Percentiles rank a stretch among this genome's conserved stretches.
Conservation (phyloP, 139 green algal genomes). For the Gonium pectorale region DNA sequence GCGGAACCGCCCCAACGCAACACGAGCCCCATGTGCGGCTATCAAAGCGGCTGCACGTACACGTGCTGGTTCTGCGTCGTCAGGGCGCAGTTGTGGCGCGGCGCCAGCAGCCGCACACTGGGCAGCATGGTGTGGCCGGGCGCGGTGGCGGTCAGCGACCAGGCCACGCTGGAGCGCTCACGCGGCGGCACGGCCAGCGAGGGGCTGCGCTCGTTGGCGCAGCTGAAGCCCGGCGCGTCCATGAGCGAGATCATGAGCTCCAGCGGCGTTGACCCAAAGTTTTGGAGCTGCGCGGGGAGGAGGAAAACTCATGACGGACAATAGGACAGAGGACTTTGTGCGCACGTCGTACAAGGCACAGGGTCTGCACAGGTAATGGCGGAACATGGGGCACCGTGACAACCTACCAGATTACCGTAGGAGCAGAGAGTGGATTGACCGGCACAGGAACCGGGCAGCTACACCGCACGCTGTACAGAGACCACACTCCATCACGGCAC, state of each 20-base stretch:
- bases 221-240: constrained; percentile 55
- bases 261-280: constrained; percentile 34
- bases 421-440: too few relatives aligned
- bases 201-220: constrained; percentile 33
- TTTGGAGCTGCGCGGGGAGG: constrained; percentile 54
- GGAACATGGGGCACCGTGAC: too few relatives aligned
- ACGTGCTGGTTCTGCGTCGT: constrained; percentile 53
- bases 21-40: neutral
- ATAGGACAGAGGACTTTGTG: too few relatives aligned
- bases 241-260: constrained; percentile 58
- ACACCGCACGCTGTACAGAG: too few relatives aligned
- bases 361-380: too few relatives aligned
- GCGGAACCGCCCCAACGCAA: neutral
- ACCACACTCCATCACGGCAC: too few relatives aligned
- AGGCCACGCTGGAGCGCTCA: constrained; percentile 45
- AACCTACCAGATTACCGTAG: too few relatives aligned
- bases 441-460: too few relatives aligned
- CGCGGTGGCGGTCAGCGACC: constrained; percentile 56
- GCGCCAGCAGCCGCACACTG: constrained; percentile 46
- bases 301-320: too few relatives aligned
- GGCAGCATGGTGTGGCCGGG: constrained; percentile 60
- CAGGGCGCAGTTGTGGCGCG: constrained; percentile 39
- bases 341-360: too few relatives aligned
- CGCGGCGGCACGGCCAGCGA: constrained; percentile 18
- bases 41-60: constrained; percentile 61